Percentiles rank a stretch among this genome's conserved stretches.
Evolutionary conservation across 169 alveolate genomes (phyloP).

Genomic region (Eimeria acervulina): DNA sequence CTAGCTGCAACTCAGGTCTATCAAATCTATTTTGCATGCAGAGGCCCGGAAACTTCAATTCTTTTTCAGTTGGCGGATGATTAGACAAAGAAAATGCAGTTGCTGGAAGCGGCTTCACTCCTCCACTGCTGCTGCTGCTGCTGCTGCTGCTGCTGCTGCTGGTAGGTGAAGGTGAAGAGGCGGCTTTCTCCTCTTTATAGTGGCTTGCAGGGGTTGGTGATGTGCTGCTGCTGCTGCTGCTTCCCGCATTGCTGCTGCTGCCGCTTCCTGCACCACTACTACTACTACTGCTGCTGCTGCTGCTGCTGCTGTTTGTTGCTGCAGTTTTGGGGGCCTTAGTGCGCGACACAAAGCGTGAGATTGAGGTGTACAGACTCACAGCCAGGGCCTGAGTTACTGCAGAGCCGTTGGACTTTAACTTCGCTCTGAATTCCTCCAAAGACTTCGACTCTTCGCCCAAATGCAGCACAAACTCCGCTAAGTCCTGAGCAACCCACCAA

Average conservation of each 20-base stretch:
- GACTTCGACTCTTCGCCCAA: slow-evolving; percentile 79
- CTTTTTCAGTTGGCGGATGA: slow-evolving; percentile 76
- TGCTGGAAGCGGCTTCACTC: slow-evolving; percentile 1
- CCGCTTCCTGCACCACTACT: background rate
- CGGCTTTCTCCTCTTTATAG: background rate
- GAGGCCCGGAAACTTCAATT: slow-evolving; percentile 82
- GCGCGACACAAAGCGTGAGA: slow-evolving; percentile 50
- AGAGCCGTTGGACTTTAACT: slow-evolving; percentile 81
- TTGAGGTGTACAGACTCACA: slow-evolving; percentile 84
- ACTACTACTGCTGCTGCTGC: slow-evolving; percentile 4
- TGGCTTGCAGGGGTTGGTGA: background rate
- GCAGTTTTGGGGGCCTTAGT: background rate
- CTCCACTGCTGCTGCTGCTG: slow-evolving; percentile 49
- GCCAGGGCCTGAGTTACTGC: slow-evolving; percentile 83
- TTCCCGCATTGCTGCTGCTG: background rate
- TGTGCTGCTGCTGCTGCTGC: background rate
- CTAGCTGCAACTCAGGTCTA: slow-evolving; percentile 81
- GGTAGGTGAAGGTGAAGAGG: background rate
- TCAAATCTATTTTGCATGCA: slow-evolving; percentile 76
- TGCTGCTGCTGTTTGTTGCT: background rate
- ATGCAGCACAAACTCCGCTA: slow-evolving; percentile 85
- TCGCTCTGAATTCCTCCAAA: slow-evolving; percentile 72
- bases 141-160: slow-evolving; percentile 6
- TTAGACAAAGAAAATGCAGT: background rate
- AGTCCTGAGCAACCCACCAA: background rate